Conservation (phyloP, 2,329 filamentous ascomycete genomes). For the Chaetomium olivaceum region DNA sequence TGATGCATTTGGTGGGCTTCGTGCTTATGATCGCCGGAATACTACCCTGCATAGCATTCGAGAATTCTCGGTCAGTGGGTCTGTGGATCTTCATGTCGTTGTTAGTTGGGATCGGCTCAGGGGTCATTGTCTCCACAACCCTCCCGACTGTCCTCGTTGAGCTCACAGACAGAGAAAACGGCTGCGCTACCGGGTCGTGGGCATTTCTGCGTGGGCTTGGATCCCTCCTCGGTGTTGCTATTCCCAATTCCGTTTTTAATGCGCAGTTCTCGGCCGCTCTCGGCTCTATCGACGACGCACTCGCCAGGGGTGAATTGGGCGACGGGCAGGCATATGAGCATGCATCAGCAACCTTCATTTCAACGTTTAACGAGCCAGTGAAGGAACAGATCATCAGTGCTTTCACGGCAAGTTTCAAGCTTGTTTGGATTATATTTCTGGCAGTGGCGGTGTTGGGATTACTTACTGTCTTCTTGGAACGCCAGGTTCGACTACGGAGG, state of each 20-base stretch:
- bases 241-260: constrained; percentile 44
- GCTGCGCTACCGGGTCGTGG: constrained; percentile 42
- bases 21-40: constrained; percentile 39
- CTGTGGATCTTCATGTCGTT: constrained; percentile 44
- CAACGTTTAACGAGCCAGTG: background rate
- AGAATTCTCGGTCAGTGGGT: constrained; percentile 33
- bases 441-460: constrained; percentile 24
- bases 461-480: constrained; percentile 25
- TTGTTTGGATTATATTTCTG: constrained; percentile 29
- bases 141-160: constrained; percentile 44
- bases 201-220: constrained; percentile 47
- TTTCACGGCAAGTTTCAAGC: constrained; percentile 23
- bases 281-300: background rate
- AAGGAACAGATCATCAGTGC: constrained; percentile 16
- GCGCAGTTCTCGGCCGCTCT: constrained; percentile 22
- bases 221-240: constrained; percentile 43
- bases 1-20: constrained; percentile 36
- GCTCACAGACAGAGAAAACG: constrained; percentile 39
- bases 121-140: constrained; percentile 44
- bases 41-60: constrained; percentile 42
- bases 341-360: constrained; percentile 28
- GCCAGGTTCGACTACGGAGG: constrained; percentile 29
- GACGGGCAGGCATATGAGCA: constrained; percentile 31
- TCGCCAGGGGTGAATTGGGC: constrained; percentile 16
- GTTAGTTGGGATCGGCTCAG: constrained; percentile 43